Conservation (phyloP, 2,329 filamentous ascomycete species). For the Cordyceps farinosa region DNA sequence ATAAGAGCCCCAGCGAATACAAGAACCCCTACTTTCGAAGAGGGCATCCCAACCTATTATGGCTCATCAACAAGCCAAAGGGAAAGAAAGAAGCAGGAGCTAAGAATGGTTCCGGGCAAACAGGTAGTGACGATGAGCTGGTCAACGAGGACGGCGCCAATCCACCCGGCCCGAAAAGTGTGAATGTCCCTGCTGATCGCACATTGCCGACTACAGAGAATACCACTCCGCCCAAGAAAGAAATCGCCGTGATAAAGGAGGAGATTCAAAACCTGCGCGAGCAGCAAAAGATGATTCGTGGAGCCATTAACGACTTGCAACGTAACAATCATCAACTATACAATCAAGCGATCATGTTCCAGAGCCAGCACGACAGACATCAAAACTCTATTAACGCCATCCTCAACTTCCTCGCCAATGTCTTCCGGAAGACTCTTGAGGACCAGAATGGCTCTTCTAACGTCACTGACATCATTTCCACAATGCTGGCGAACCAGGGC, state of each 20-base stretch:
- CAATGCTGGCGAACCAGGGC: constrained; percentile 61
- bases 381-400: constrained; percentile 99
- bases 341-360: constrained; percentile 82
- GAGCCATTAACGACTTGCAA: constrained; percentile 74
- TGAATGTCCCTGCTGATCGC: constrained; percentile 23
- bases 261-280: constrained; percentile 80
- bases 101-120: constrained; percentile 62
- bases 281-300: constrained; percentile 82
- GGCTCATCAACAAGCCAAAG: constrained; percentile 95
- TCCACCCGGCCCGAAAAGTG: constrained; percentile 22
- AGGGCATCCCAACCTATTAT: constrained; percentile 85
- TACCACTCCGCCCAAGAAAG: constrained; percentile 60
- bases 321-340: constrained; percentile 86
- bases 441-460: constrained; percentile 73
- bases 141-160: constrained; percentile 37
- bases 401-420: constrained; percentile 90
- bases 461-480: constrained; percentile 79
- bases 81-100: constrained; percentile 50
- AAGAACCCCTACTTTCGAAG: constrained; percentile 95
- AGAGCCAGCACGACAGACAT: constrained; percentile 90
- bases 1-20: constrained; percentile 97
- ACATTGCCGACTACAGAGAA: constrained; percentile 43
- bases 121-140: constrained; percentile 61
- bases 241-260: constrained; percentile 71
- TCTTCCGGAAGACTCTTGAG: constrained; percentile 91